These are phyloP conservation scores for Massarina eburnea DNA, from an alignment of 2,329 filamentous ascomycete genomes.

Conservation along the genomic window DNA sequence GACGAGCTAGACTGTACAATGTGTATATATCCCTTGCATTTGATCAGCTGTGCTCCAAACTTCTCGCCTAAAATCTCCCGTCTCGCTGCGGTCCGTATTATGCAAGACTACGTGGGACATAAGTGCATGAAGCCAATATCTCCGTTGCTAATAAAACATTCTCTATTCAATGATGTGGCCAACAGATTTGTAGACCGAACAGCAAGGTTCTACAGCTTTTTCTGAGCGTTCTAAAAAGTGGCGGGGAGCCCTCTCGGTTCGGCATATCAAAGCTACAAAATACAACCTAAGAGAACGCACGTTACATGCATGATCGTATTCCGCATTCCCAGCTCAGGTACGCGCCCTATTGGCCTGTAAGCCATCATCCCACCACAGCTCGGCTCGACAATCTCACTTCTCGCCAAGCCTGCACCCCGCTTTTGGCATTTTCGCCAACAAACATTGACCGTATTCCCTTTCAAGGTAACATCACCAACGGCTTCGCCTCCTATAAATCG, in stretches of 20 bases:
- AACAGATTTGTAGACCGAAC: no score
- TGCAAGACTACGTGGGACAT: neutral
- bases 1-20: constrained; percentile 31
- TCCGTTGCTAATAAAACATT: constrained; percentile 3
- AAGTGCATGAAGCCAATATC: constrained; percentile 9
- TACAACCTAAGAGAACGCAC: no score
- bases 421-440: constrained; percentile 15
- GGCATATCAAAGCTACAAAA: no score
- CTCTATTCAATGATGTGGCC: no score
- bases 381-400: constrained; percentile 10
- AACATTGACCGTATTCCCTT: neutral
- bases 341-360: no score
- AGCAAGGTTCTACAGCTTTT: no score
- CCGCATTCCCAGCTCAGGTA: no score
- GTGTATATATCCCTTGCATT: constrained; percentile 44
- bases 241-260: no score
- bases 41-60: neutral
- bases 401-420: constrained; percentile 29
- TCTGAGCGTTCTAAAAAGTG: no score
- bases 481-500: constrained; percentile 11
- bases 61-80: neutral
- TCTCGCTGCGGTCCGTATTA: neutral
- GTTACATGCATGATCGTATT: no score
- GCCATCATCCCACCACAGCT: neutral
- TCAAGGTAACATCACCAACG: constrained; percentile 1